These are phyloP conservation scores for Phytophthora sp. DNA, from an alignment of 352 stramenopile species.

Conservation along the genomic window DNA sequence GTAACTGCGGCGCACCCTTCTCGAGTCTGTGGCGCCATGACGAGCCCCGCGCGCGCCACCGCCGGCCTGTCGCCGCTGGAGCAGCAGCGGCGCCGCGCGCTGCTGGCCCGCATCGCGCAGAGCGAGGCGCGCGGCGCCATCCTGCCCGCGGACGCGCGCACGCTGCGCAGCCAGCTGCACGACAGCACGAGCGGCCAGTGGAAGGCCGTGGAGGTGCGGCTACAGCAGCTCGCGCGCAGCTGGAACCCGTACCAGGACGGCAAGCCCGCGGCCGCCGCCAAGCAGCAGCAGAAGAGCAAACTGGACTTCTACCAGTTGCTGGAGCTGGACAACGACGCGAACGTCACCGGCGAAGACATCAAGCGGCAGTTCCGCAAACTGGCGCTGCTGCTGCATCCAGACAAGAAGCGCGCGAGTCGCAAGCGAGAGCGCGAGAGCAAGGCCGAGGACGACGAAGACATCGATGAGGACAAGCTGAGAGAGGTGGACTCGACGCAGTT, in stretches of 20 bases:
- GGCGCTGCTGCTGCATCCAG: constrained; percentile 68
- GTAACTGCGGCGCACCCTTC: too few species aligned
- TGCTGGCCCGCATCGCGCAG: constrained; percentile 65
- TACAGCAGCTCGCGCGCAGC: constrained; percentile 59
- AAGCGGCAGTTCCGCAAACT: constrained; percentile 75
- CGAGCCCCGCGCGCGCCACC: background rate
- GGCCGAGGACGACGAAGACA: constrained; percentile 3
- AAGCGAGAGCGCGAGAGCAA: constrained; percentile 5
- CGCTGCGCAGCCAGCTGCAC: constrained; percentile 67
- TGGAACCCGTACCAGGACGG: constrained; percentile 85
- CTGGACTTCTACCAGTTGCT: constrained; percentile 76
- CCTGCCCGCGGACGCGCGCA: constrained; percentile 61
- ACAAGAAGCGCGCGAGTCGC: constrained; percentile 50
- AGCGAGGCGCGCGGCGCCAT: constrained; percentile 64
- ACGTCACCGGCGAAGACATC: constrained; percentile 49
- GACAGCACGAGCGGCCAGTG: constrained; percentile 68
- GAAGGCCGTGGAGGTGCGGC: constrained; percentile 59
- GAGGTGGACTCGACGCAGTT: constrained; percentile 57
- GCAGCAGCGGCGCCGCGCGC: constrained; percentile 26
- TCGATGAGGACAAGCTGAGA: constrained; percentile 6
- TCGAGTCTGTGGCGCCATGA: too few species aligned
- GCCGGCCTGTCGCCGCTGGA: constrained; percentile 13
- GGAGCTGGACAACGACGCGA: constrained; percentile 31
- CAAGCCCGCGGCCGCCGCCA: constrained; percentile 7
- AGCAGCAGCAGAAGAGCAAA: constrained; percentile 39